Base-by-base conservation (phyloP, 192 early-diverging fungal genomes). In the Rhizoclosmatium globosum region DNA sequence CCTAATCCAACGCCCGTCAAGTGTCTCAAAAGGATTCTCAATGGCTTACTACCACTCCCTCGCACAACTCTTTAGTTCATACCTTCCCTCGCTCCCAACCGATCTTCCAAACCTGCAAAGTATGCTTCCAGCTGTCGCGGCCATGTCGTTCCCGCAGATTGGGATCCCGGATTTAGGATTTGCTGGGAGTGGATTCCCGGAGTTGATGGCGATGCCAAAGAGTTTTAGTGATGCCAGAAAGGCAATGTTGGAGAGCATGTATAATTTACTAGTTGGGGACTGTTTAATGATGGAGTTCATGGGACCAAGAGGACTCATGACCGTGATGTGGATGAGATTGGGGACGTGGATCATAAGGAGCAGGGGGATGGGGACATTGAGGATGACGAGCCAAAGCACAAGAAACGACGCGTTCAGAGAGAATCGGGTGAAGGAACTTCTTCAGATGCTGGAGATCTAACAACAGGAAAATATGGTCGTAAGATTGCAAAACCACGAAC, bases 1-100 rank as follows among this genome's bases (percentile, higher is more conserved):
- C 31, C 84, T 84, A 21, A 45, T 89, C 3, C 81, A 84, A 65
- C 78, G 84, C 2, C 87, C 87, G 3, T 81, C 81, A 23, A 47
- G 43, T 56, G 13, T 67, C 21, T 70, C 75, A 64, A 67, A 72
- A 59, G 61, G 64, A 15, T 82, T 82, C 68, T 57, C 69, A 19
- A 73, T 84, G 39, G 67, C 50, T 31, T 88, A 88, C 78, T 88
- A 88, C 71, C 77, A 67, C 7, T 74, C 79, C 3, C 72, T 80
- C 13, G 41, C 64, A 7, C 60, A 82, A 64, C 50, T 88, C 19
- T 76, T 88, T 23, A 59, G 74, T 47, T 79, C 84, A 1, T 85
- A 88, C 56, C 68, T 87, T 31, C 85, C 85, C 1, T 61, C 58
- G 6, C 66, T 78, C 41, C 59, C 58, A 31, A 70, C 39, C 17